Percentiles rank a stretch among this genome's conserved stretches.
phyloP scores from a whole-genome alignment of 2,329 filamentous ascomycete genomes.

The Penicillium sp. region DNA sequence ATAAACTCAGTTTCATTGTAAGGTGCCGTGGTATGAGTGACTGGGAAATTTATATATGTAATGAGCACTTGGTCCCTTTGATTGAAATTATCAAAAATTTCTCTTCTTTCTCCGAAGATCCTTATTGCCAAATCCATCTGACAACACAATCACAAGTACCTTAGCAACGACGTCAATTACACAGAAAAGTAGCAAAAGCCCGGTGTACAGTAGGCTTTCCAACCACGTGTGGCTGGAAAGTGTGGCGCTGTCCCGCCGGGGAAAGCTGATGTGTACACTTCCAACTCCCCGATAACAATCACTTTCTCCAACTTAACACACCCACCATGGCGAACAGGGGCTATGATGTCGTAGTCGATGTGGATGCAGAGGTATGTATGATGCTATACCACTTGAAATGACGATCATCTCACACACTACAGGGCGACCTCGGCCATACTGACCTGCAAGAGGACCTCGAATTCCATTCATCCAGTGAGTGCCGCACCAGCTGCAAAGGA shows the following conservation, averaged over 20 bases:
- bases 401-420: conserved; percentile 19
- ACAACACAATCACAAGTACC: background rate
- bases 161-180: too few relatives aligned
- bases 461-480: conserved; percentile 84
- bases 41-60: background rate
- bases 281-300: conserved; percentile 22
- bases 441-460: conserved; percentile 98
- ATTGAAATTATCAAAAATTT: background rate
- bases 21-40: background rate
- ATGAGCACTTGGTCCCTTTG: background rate
- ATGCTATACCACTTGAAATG: background rate
- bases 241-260: conserved; percentile 27
- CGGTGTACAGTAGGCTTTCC: background rate
- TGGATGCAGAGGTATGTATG: conserved; percentile 80
- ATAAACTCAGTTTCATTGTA: too few relatives aligned
- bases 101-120: background rate
- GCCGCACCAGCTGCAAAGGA: background rate
- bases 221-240: conserved; percentile 29
- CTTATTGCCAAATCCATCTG: background rate
- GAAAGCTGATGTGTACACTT: conserved; percentile 38
- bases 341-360: conserved; percentile 97
- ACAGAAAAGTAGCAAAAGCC: background rate
- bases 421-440: conserved; percentile 97
- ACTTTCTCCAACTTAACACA: conserved; percentile 18
- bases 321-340: conserved; percentile 74